Conservation (phyloP, 805 yeast species). For the Candida coquimbonensis region DNA sequence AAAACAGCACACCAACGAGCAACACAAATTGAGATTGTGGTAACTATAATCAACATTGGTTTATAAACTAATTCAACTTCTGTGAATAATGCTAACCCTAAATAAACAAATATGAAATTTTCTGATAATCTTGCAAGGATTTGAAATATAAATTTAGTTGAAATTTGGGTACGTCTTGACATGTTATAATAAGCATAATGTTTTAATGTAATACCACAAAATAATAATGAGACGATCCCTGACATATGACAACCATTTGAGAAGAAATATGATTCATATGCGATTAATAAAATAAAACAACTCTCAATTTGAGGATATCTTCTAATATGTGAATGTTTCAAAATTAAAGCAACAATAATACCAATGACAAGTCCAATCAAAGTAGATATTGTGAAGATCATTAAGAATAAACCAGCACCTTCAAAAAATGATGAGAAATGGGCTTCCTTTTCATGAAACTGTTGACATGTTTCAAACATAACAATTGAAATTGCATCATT, state of each 20-base stretch:
- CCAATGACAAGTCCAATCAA: slow-evolving; percentile 87
- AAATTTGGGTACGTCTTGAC: slow-evolving; percentile 95
- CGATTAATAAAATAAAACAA: slow-evolving; percentile 81
- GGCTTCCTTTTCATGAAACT: slow-evolving; percentile 83
- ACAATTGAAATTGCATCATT: slow-evolving; percentile 98
- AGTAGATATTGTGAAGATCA: slow-evolving; percentile 88
- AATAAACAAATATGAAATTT: slow-evolving; percentile 91
- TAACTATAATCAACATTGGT: slow-evolving; percentile 85
- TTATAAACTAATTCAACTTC: slow-evolving; percentile 93
- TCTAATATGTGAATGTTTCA: slow-evolving; percentile 89
- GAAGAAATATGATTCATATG: slow-evolving; percentile 94
- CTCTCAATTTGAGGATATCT: slow-evolving; percentile 97
- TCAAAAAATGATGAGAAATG: slow-evolving; percentile 74
- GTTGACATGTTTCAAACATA: slow-evolving; percentile 97
- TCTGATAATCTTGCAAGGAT: slow-evolving; percentile 91
- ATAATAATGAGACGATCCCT: slow-evolving; percentile 89
- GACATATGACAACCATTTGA: slow-evolving; percentile 99
- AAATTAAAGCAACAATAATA: slow-evolving; percentile 76
- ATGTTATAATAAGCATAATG: slow-evolving; percentile 96
- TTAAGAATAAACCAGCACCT: slow-evolving; percentile 87
- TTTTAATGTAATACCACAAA: slow-evolving; percentile 94
- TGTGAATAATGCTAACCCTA: slow-evolving; percentile 91
- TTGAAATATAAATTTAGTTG: slow-evolving; percentile 92
- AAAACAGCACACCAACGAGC: slow-evolving; percentile 97
- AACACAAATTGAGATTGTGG: slow-evolving; percentile 84